Evolutionary conservation across 148 eudicot species (phyloP).

Genomic region (Rhododendron henanense): DNA sequence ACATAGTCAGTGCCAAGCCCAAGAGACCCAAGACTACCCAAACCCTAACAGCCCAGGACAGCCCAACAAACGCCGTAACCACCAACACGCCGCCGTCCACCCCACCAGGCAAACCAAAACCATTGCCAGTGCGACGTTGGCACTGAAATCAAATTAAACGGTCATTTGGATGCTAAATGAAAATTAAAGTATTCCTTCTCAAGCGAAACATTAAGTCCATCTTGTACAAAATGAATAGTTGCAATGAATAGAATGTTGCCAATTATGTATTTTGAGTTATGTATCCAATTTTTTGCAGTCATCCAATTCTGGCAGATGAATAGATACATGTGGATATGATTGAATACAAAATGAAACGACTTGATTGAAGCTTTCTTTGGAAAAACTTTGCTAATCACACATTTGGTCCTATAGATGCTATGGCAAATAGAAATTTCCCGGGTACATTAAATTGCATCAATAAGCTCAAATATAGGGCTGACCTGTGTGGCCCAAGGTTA

Average conservation of each 20-base stretch:
- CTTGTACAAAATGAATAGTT: background rate
- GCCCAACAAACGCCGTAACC: too few relatives aligned
- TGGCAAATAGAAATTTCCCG: background rate
- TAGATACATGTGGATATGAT: background rate
- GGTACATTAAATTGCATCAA: background rate
- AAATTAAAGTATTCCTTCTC: background rate
- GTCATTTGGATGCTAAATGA: background rate
- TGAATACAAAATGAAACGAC: background rate
- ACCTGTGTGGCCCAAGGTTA: slow-evolving; percentile 92
- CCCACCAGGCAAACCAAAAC: too few relatives aligned
- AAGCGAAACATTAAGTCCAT: background rate
- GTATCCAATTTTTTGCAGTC: background rate
- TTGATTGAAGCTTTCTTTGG: background rate
- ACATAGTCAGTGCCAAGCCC: too few relatives aligned
- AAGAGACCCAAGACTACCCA: too few relatives aligned
- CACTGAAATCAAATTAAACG: background rate
- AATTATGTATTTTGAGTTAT: background rate
- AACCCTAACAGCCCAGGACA: too few relatives aligned
- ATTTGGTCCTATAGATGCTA: slow-evolving; percentile 7
- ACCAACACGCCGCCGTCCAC: too few relatives aligned
- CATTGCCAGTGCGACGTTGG: too few relatives aligned
- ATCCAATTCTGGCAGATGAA: background rate
- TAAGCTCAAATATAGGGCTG: slow-evolving; percentile 16
- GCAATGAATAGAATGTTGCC: background rate
- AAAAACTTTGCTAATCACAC: background rate